Conservation (phyloP, 148 eudicot species). For the Silene uniflora region DNA sequence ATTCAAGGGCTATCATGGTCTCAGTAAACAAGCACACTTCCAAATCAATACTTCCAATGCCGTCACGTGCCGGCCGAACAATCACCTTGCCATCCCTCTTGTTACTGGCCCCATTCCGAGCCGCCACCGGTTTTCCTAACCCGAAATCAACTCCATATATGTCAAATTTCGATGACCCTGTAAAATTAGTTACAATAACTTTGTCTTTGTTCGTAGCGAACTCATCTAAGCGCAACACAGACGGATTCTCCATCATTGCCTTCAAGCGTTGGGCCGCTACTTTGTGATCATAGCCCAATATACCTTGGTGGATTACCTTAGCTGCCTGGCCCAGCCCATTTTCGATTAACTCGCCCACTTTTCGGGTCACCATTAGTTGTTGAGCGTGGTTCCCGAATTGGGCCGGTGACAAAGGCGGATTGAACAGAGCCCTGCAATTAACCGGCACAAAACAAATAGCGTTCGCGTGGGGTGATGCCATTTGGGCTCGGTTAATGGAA, state of each 20-base stretch:
- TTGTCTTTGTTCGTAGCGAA: background rate
- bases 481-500: too few species aligned
- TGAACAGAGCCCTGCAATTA: constrained; percentile 52
- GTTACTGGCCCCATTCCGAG: constrained; percentile 47
- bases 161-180: constrained; percentile 62
- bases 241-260: background rate
- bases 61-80: constrained; percentile 57
- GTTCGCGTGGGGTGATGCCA: constrained; percentile 24
- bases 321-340: constrained; percentile 42
- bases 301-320: constrained; percentile 25
- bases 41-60: constrained; percentile 59
- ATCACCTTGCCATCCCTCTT: constrained; percentile 72
- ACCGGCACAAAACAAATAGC: constrained; percentile 24
- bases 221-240: constrained; percentile 27
- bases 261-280: background rate
- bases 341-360: constrained; percentile 42
- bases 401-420: constrained; percentile 45
- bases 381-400: constrained; percentile 57
- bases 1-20: constrained; percentile 49
- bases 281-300: constrained; percentile 39
- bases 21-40: constrained; percentile 58
- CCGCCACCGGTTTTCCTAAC: constrained; percentile 54
- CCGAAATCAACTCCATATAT: constrained; percentile 74
- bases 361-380: constrained; percentile 17
- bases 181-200: constrained; percentile 36